These are phyloP conservation scores for Cyphellophora attinorum DNA, from an alignment of 2,329 filamentous ascomycete genomes.

Conservation along the genomic window DNA sequence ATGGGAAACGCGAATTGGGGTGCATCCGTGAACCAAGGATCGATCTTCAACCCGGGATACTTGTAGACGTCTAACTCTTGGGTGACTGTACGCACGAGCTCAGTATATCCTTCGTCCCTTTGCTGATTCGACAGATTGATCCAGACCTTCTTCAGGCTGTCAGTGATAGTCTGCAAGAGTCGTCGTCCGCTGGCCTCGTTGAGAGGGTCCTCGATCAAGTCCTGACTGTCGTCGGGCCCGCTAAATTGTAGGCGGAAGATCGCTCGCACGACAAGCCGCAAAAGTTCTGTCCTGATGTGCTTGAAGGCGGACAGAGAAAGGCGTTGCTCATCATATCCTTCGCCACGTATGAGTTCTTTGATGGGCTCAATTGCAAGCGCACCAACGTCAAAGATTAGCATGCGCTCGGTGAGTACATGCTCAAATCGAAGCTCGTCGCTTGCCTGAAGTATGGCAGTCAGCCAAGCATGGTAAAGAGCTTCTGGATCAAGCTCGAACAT, in stretches of 20 bases:
- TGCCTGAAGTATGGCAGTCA: constrained; percentile 7
- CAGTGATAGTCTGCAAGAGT: constrained; percentile 8
- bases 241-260: constrained; percentile 5
- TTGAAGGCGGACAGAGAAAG: constrained; percentile 6
- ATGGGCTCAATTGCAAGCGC: constrained; percentile 7
- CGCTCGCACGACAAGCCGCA: constrained; percentile 9
- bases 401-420: constrained; percentile 8
- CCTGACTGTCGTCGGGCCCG: constrained; percentile 3
- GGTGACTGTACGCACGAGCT: constrained; percentile 9
- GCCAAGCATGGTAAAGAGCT: constrained; percentile 8
- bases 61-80: constrained; percentile 9
- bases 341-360: constrained; percentile 3
- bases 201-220: constrained; percentile 1
- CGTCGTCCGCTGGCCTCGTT: constrained; percentile 4
- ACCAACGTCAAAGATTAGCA: constrained; percentile 7
- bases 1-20: constrained; percentile 2
- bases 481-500: constrained; percentile 5
- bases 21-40: constrained; percentile 6
- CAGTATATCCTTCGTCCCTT: neutral
- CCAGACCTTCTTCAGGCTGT: constrained; percentile 9
- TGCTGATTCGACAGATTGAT: neutral
- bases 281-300: constrained; percentile 8
- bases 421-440: constrained; percentile 7
- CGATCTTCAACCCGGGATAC: constrained; percentile 7
- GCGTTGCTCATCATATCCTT: neutral